Base-by-base conservation (phyloP, 1,284 basidiomycete genomes). In the Athelia sp. region DNA sequence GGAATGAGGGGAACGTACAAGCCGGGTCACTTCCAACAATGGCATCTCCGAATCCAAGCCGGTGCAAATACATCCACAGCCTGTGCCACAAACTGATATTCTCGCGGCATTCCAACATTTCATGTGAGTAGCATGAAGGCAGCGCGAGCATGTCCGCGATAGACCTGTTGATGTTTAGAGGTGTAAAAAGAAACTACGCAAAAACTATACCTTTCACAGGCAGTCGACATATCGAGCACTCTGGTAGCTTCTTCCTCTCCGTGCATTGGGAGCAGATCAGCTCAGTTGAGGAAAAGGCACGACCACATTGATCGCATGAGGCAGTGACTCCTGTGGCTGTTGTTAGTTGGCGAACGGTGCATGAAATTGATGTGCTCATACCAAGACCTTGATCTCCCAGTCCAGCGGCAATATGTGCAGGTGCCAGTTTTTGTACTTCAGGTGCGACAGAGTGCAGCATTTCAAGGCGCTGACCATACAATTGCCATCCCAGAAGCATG, bases 171-270 rank as follows among this genome's bases (percentile, higher is more conserved):
- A 43, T 31, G 46, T 26, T 19, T 15, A 21, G 36, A 40, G 36
- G 21, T 52, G 14, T 24, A 15, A 0, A 17, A 46, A 14, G 38
- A 45, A 35, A 14, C 4, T 17, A 18, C 17, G 22, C 17, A 19
- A 14, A 14, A 9, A 6, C 65, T 75, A 42, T 56, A 84, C 90
- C 89, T 76, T 82, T 87, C 51, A 90, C 81, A 3, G 89, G 86
- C 17, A 91, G 72, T 36, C 89, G 77, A 63, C 90, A 93, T 29
- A 90, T 76, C 0, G 84, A 78, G 60, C 90, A 93, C 1, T 68
- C 64, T 0, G 84, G 73, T 8, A 40, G 19, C 58, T 72, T 69
- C 11, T 62, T 65, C 46, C 71, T 69, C 26, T 62, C 63, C 21
- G 65, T 67, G 54, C 87, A 90, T 13, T 66, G 60, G 1, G 66